Evolutionary conservation across 1,284 basidiomycete genomes (phyloP).

Genomic region (Rhizoctonia solani): DNA sequence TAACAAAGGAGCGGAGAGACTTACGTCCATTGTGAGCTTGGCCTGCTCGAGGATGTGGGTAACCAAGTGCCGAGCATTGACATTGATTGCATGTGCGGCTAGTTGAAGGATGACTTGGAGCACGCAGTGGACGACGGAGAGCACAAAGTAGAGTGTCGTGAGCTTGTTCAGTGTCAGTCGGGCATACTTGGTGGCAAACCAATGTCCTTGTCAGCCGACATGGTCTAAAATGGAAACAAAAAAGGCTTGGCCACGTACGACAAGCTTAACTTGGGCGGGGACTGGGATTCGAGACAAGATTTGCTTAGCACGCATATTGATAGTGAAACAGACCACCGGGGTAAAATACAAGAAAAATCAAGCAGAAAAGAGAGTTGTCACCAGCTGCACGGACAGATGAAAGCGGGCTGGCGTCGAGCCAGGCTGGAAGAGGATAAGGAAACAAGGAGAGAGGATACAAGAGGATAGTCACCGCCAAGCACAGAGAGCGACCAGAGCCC

Average conservation of each 20-base stretch:
- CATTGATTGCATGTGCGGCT: constrained; percentile 67
- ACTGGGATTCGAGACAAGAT: constrained; percentile 33
- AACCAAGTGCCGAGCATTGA: constrained; percentile 58
- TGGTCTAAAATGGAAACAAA: neutral
- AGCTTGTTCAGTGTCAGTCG: constrained; percentile 69
- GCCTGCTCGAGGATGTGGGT: constrained; percentile 40
- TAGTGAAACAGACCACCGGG: neutral
- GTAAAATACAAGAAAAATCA: neutral
- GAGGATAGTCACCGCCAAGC: constrained; percentile 16
- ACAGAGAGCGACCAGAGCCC: neutral
- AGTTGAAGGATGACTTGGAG: constrained; percentile 70
- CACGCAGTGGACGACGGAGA: constrained; percentile 67
- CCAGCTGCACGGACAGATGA: constrained; percentile 21
- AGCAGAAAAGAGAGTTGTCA: constrained; percentile 1
- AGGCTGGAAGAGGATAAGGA: neutral
- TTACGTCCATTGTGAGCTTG: constrained; percentile 23
- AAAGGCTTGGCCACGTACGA: constrained; percentile 25
- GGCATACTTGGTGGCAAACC: constrained; percentile 48
- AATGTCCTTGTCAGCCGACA: neutral
- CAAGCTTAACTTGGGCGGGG: constrained; percentile 37
- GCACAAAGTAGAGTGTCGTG: constrained; percentile 65
- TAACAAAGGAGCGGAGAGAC: constrained; percentile 1
- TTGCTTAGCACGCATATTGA: constrained; percentile 39
- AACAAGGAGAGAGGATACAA: neutral
- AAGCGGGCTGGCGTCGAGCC: constrained; percentile 18